phyloP scores from a whole-genome alignment of 208 protist species.

The Paratrypanosoma confusum region DNA sequence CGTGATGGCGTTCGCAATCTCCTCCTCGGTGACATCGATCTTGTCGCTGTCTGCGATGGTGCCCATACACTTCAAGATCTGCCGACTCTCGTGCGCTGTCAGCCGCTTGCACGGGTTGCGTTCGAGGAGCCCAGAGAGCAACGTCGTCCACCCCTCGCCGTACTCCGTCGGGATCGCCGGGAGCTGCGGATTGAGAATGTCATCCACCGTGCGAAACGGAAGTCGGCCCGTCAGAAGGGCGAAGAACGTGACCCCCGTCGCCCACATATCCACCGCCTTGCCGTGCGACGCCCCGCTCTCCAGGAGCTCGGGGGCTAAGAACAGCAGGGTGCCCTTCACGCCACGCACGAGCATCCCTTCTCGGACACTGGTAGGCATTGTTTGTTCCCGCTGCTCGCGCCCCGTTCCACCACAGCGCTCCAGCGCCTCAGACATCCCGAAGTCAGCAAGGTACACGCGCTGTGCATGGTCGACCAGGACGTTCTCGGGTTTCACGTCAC shows the following conservation, averaged over 20 bases:
- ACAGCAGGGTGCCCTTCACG: conserved; percentile 17
- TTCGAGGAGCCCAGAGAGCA: conserved; percentile 26
- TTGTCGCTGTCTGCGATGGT: neutral
- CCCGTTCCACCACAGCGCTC: conserved; percentile 20
- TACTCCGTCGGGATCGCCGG: conserved; percentile 18
- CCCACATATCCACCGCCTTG: conserved; percentile 21
- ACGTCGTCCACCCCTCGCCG: conserved; percentile 18
- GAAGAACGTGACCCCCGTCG: conserved; percentile 46
- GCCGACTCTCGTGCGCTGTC: conserved; percentile 18
- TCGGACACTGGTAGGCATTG: conserved; percentile 41
- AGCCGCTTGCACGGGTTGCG: conserved; percentile 15
- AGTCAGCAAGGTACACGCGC: conserved; percentile 11
- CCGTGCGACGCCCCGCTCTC: conserved; percentile 11
- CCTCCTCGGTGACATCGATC: conserved; percentile 5
- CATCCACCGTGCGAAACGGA: conserved; percentile 31
- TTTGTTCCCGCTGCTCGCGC: conserved; percentile 23
- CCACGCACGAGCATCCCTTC: conserved; percentile 8
- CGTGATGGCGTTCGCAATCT: conserved; percentile 10
- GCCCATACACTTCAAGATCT: conserved; percentile 19
- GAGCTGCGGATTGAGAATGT: conserved; percentile 13
- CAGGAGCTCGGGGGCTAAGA: conserved; percentile 22
- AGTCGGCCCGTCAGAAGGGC: conserved; percentile 52
- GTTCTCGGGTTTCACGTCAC: conserved; percentile 65
- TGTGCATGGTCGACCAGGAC: conserved; percentile 21
- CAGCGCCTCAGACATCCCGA: too few species aligned